Base-by-base conservation (phyloP, 1,284 basidiomycete species). In the Ceratobasidium sp. region DNA sequence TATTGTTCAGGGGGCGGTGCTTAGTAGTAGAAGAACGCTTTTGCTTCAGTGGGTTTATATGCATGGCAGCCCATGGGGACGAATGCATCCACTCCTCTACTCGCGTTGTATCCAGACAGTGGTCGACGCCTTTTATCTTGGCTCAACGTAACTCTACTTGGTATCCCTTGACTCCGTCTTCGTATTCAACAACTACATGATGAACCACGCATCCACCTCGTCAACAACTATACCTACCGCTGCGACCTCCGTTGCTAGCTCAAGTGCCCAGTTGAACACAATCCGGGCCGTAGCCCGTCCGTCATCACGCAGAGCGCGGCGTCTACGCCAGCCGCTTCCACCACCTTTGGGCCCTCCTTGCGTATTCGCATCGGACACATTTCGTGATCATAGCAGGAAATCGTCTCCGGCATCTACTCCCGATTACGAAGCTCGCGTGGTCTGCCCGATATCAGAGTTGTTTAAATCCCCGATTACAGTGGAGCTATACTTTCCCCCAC, bases 401-500 rank as follows among this genome's bases (percentile, higher is more conserved):
- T 50, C 65, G 15, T 62, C 59, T 23, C 65, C 65, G 33, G 65
- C 48, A n/a, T 50, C 50, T 33, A 54, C 65, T n/a, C 64, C 64
- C 44, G 40, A 66, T 12, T 52, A 67, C 48, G 65, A 67, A 28
- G 65, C 46, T 52, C 50, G 10, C 28, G 50, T 52, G n/a, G 28
- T 67, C 28, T 67, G 65, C 42, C 65, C 65, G 10, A 67, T 67
- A 17, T 50, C 65, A 50, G 48, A 67, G 46, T 2, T n/a, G 23
- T 67, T 67, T 28, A 67, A 33, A 33, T 67, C 26, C 26, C 48
- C 65, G 6, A 67, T 67, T 17, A 26, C 50, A 15, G 65, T 52
- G 7, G 65, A 67, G 46, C 46, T 67, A 12, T 67, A 67, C 28
- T 67, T 66, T n/a, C 64, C 64, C 28, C 64, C 59, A 20, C 33